Base-by-base conservation (phyloP, 2,329 filamentous ascomycete species). In the Herpotrichia juniperi region DNA sequence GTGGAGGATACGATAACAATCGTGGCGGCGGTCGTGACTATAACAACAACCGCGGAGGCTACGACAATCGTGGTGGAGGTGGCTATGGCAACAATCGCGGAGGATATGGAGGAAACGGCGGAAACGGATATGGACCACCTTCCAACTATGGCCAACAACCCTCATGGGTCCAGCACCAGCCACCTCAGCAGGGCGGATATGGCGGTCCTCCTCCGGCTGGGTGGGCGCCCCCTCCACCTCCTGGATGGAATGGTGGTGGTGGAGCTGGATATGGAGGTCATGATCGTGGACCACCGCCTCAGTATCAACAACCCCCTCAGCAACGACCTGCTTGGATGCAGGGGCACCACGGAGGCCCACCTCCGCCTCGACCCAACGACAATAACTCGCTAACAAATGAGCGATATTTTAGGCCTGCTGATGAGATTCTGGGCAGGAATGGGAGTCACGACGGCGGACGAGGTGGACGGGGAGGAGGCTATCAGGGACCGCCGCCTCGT, bases 141-240 rank as follows among this genome's bases (percentile, higher is more conserved):
- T 71, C 72, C 4, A 68, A 65, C 4, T 69, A 67, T 37, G 65
- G 58, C 10, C 57, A 58, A 28, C 34, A 17, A 17, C 34, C 34
- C 21, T 21, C 11, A 19, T 37, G 34, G 39, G 39, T 25, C 21
- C 21, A 25, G n/a, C 22, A 40, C 35, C 14, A 17, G 34, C 31
- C 34, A 6, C 34, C 34, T 19, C 34, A 37, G 34, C 34, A 37
- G 8, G 34, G n/a, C 16, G 34, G 34, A 19, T 61, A 58, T 28
- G 26, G 65, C 1, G 64, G 63, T n/a, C 63, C 62, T 4, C 62
- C 68, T 11, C 64, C 68, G 1, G 60, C 67, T 2, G 66, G 68
- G 8, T 71, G 67, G 67, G 63, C 66, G 2, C 63, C 63, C 1
- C 68, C 69, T 8, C 57, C 54, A 3, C 59, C 62, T 8, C 56